Evolutionary conservation across 1,284 basidiomycete genomes (phyloP), one percentile per base, ranked within the genome.

Genomic region (Peniophora sp.): DNA sequence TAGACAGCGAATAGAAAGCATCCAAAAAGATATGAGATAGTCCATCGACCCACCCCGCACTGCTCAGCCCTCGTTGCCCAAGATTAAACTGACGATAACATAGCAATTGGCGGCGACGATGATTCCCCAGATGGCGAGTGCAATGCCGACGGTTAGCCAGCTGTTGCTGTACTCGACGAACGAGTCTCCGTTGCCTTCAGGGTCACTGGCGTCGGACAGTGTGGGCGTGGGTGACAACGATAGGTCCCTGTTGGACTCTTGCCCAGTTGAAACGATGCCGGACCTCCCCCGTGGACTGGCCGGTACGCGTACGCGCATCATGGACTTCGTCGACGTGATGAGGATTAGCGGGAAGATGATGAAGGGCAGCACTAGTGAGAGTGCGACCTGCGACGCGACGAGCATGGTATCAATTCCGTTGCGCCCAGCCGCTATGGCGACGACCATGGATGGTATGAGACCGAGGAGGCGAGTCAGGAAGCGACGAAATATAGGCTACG

Each of bases 331-430:
- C 1, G 83, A 81, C 11, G 89, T 92, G 57, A 91, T 74, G 59
- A 75, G 90, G 34, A 95, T 70, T 47, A 94, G 75, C 1, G 92
- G 92, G 58, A 91, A 76, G 17, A 84, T 78, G 63, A 94, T 79
- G 64, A 94, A 97, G 0, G 95, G 96, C n/a, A 98, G 78, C 3
- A 93, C 83, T 60, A 98, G 81, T 39, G 86, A 88, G 20, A 99
- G 76, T 10, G 86, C 78, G 48, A 96, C 94, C 68, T 98, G 96
- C 12, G 85, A 92, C 1, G 81, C 85, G 47, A 97, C 87, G n/a
- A 99, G 80, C 51, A 98, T 78, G 1, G 78, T 70, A 64, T 91
- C 83, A 54, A 98, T 77, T 1, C 95, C 96, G 2, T 66, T 59
- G 46, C 80, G 72, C 0, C 96, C 96, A 5, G 89, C 73, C 0